Conservation (phyloP, 2,329 filamentous ascomycete species). For the Nothomitra cinnamomea region DNA sequence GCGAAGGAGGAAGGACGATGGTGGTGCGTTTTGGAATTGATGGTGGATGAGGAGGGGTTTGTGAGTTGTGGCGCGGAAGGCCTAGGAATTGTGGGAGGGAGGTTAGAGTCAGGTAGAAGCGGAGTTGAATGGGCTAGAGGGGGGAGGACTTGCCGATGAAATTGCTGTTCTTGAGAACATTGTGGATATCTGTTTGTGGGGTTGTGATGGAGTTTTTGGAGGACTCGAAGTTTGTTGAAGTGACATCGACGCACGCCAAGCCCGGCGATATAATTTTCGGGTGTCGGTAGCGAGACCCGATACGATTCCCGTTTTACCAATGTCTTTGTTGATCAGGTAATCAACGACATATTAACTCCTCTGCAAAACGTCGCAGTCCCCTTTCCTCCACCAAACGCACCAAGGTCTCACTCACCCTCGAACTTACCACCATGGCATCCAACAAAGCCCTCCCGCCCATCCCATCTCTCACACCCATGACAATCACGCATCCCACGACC, state of each 20-base stretch:
- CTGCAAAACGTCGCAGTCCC: too few species aligned
- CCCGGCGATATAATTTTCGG: background rate
- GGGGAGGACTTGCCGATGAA: constrained; percentile 11
- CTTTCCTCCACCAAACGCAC: too few species aligned
- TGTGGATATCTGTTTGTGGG: constrained; percentile 1
- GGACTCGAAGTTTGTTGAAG: too few species aligned
- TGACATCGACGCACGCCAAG: background rate
- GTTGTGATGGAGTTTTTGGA: background rate
- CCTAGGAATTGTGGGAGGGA: constrained; percentile 16
- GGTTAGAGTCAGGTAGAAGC: background rate
- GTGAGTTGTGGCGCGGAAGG: constrained; percentile 16
- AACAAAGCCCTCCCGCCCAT: constrained; percentile 10
- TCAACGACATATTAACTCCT: too few species aligned
- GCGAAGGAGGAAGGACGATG: constrained; percentile 36
- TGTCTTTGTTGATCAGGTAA: too few species aligned
- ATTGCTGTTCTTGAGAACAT: constrained; percentile 17
- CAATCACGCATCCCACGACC: background rate
- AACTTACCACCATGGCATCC: too few species aligned
- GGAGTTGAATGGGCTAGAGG: background rate
- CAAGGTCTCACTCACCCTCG: too few species aligned
- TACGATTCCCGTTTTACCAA: too few species aligned
- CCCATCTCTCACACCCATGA: constrained; percentile 14
- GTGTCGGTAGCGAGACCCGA: background rate
- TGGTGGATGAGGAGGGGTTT: constrained; percentile 15
- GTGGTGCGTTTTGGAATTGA: constrained; percentile 16